phyloP scores from a whole-genome alignment of 768 basidiomycete genomes.

The Clavulina sp. region DNA sequence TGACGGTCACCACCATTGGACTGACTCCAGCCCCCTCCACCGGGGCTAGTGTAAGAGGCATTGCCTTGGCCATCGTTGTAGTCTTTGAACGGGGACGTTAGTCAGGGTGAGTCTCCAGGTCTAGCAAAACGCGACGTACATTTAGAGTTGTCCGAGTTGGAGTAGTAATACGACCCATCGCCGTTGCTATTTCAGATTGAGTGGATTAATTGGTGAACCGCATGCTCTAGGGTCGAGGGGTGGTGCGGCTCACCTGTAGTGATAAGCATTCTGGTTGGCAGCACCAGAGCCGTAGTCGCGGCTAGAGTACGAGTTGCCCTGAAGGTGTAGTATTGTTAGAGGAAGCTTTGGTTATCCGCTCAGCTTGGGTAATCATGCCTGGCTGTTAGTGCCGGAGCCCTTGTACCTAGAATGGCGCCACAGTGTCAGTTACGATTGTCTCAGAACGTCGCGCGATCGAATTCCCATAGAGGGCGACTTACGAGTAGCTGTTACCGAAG shows the following conservation, averaged over 20 bases:
- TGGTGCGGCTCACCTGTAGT: slow-evolving; percentile 8
- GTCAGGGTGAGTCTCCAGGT: too few species aligned
- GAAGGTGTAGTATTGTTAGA: too few species aligned
- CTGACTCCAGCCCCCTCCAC: too few species aligned
- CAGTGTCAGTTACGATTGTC: too few species aligned
- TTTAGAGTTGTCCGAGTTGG: slow-evolving; percentile 8
- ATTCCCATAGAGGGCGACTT: too few species aligned
- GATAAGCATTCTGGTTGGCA: slow-evolving; percentile 9
- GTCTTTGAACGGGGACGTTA: slow-evolving; percentile 1
- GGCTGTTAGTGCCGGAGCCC: too few species aligned
- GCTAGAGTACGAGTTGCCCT: slow-evolving; percentile 9
- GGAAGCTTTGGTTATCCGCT: too few species aligned
- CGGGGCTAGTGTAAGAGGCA: slow-evolving; percentile 3
- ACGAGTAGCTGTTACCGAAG: too few species aligned
- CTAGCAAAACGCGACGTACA: neutral
- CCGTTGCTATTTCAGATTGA: neutral
- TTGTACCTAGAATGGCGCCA: too few species aligned
- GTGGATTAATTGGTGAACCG: neutral
- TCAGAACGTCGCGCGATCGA: too few species aligned
- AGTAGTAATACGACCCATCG: slow-evolving; percentile 27
- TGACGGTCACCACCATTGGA: too few species aligned
- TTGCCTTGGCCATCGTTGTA: slow-evolving; percentile 6
- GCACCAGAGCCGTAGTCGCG: slow-evolving; percentile 9
- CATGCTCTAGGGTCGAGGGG: neutral
- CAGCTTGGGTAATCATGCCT: too few species aligned